phyloP scores from a whole-genome alignment of 208 protist genomes.

The Wallacemonas sp. region DNA sequence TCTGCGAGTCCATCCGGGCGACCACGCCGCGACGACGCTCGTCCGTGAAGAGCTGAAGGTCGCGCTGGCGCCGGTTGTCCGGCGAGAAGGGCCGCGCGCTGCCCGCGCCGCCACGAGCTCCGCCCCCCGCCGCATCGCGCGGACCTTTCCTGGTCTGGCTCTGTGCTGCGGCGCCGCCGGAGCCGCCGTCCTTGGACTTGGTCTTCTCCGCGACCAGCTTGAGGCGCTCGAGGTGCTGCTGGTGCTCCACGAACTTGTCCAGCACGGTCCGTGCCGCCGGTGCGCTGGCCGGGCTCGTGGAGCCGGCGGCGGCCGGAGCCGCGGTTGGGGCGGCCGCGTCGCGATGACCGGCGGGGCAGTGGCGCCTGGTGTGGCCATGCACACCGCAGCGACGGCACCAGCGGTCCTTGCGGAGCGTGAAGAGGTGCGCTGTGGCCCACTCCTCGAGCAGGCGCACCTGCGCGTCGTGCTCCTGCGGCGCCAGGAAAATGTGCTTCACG shows the following conservation, averaged over 20 bases:
- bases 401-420: constrained; percentile 42
- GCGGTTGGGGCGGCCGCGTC: not conserved
- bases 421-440: constrained; percentile 46
- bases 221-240: constrained; percentile 67
- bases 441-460: constrained; percentile 30
- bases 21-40: constrained; percentile 76
- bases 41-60: constrained; percentile 56
- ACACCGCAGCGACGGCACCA: constrained; percentile 76
- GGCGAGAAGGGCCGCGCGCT: not conserved
- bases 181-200: constrained; percentile 21
- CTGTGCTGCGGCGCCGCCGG: constrained; percentile 13
- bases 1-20: constrained; percentile 62
- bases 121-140: not conserved
- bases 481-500: constrained; percentile 27
- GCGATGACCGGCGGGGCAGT: constrained; percentile 22
- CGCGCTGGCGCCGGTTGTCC: constrained; percentile 21
- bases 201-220: constrained; percentile 74
- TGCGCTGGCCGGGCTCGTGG: not conserved
- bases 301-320: not conserved
- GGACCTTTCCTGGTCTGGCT: constrained; percentile 13
- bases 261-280: constrained; percentile 22
- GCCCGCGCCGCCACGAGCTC: not conserved
- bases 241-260: constrained; percentile 59
- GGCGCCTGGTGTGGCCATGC: constrained; percentile 63
- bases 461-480: constrained; percentile 25